Conservation (phyloP, 306 rosid genomes). For the Cyclanthera cordifolia region DNA sequence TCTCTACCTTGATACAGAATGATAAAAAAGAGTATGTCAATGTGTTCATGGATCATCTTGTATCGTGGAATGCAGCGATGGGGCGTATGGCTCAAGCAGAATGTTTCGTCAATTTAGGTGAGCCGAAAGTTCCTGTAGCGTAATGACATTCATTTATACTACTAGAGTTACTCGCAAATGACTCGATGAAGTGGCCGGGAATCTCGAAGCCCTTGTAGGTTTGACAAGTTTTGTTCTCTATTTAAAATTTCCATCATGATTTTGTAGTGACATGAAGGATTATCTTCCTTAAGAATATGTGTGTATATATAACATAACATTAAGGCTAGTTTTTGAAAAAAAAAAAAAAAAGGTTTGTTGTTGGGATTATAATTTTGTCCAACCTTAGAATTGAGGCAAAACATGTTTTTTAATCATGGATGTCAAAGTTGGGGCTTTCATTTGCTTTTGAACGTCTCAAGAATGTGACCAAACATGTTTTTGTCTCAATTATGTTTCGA, state of each 20-base stretch:
- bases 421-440: no score
- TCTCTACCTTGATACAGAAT: slow-evolving; percentile 37
- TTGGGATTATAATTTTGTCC: not conserved
- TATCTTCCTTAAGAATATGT: not conserved
- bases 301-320: not conserved
- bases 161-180: no score
- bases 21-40: slow-evolving; percentile 64
- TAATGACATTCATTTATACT: slow-evolving; percentile 4
- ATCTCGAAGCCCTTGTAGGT: not conserved
- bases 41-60: slow-evolving; percentile 66
- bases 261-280: not conserved
- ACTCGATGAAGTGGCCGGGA: not conserved
- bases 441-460: no score
- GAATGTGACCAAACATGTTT: no score
- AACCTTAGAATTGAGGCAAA: no score
- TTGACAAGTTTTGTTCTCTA: not conserved
- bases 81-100: slow-evolving; percentile 54
- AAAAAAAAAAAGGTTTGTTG: no score
- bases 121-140: slow-evolving; percentile 81
- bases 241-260: not conserved
- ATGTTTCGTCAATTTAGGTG: slow-evolving; percentile 75
- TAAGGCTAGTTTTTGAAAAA: not conserved
- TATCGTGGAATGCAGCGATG: slow-evolving; percentile 75
- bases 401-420: no score
- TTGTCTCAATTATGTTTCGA: no score